These are phyloP conservation scores for Trichoderma endophyticum DNA, from an alignment of 2,329 filamentous ascomycete genomes.

Conservation along the genomic window DNA sequence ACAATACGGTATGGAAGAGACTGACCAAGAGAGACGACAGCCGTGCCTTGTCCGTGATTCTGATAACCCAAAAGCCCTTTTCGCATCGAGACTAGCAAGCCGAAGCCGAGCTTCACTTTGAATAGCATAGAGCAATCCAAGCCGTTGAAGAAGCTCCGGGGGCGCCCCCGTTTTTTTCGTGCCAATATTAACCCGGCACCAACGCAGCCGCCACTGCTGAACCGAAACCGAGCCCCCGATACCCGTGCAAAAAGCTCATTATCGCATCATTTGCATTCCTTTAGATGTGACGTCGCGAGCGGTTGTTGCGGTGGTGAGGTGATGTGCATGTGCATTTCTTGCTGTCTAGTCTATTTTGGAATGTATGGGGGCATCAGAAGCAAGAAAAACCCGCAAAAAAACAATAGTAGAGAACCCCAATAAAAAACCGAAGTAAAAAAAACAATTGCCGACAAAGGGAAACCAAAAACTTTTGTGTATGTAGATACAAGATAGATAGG, in stretches of 20 bases:
- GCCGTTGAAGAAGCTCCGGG: not conserved
- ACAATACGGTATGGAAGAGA: no score
- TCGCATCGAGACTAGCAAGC: not conserved
- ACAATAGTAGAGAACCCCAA: not conserved
- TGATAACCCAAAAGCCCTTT: not conserved
- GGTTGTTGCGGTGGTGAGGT: not conserved
- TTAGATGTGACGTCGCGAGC: not conserved
- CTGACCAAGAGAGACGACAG: not conserved
- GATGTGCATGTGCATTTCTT: not conserved
- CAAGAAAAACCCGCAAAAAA: not conserved
- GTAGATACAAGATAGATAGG: no score
- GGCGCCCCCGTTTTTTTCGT: not conserved
- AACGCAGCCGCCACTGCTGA: conserved; percentile 1
- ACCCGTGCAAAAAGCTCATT: not conserved
- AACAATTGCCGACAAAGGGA: not conserved
- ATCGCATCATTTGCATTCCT: not conserved
- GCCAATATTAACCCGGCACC: not conserved
- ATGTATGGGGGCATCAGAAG: not conserved
- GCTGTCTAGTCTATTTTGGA: not conserved
- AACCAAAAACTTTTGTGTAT: not conserved
- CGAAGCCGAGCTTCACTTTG: not conserved
- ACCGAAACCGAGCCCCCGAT: not conserved
- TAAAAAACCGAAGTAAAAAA: not conserved
- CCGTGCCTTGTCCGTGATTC: not conserved
- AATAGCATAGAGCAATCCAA: not conserved